Conservation (phyloP, 1,284 basidiomycete genomes). For the Inonotus hispidus region DNA sequence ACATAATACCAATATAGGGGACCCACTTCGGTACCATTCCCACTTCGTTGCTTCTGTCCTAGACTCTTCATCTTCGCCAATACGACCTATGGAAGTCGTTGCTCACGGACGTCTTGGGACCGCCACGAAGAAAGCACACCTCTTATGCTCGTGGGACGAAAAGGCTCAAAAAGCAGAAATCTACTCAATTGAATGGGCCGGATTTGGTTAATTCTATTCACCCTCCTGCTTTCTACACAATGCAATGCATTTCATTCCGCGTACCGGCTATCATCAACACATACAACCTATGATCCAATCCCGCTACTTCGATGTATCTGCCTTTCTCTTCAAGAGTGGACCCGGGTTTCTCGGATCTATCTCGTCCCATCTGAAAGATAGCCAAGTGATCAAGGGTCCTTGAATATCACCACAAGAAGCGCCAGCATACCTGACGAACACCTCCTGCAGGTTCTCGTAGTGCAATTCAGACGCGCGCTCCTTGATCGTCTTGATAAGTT, state of each 20-base stretch:
- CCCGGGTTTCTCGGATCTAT: conserved; percentile 33
- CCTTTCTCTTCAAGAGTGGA: conserved; percentile 28
- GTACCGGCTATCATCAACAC: background rate
- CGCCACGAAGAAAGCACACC: conserved; percentile 94
- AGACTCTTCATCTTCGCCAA: conserved; percentile 46
- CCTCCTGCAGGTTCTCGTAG: conserved; percentile 47
- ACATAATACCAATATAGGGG: conserved; percentile 48
- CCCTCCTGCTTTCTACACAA: background rate
- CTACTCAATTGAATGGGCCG: conserved; percentile 88
- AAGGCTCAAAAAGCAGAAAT: conserved; percentile 62
- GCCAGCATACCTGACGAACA: conserved; percentile 47
- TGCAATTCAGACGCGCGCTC: conserved; percentile 65
- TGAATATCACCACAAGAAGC: background rate
- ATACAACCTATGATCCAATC: background rate
- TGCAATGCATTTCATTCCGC: background rate
- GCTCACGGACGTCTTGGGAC: conserved; percentile 95
- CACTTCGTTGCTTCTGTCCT: conserved; percentile 90
- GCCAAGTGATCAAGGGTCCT: conserved; percentile 12
- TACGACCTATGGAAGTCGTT: conserved; percentile 88
- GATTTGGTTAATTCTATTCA: conserved; percentile 60
- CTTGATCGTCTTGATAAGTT: conserved; percentile 52
- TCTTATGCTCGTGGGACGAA: conserved; percentile 86
- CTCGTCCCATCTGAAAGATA: conserved; percentile 34
- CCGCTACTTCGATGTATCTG: background rate
- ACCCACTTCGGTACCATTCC: conserved; percentile 94